Base-by-base conservation (phyloP, 2,329 filamentous ascomycete genomes). In the Pezicula radicicola region DNA sequence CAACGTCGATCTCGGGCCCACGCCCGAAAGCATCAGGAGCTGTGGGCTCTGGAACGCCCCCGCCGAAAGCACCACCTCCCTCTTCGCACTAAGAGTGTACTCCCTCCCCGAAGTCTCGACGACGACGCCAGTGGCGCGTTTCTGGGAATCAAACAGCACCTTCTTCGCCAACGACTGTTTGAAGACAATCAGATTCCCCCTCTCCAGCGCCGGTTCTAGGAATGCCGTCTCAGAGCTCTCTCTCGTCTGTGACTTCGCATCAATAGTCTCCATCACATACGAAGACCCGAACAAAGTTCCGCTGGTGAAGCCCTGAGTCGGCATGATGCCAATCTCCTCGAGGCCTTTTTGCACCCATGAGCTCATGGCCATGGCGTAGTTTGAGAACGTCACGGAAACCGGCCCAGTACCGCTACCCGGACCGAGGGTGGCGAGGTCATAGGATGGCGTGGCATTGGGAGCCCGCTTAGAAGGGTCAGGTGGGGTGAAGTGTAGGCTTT, bases 21-120 rank as follows among this genome's bases (percentile, higher is more conserved):
- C 67, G 15, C 76, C 76, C 44, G 71, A 75, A 0, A 78, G 70
- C 63, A 75, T 74, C 7, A 79, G 69, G 4, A 79, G 68, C 55
- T 79, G 75, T 0, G 75, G 75, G 3, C 74, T 72, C 61, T 77
- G 76, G 62, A 77, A 77, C 4, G 70, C 66, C 18, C 77, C 76
- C 1, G 72, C 75, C 0, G 72, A 68, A n/a, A 79, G 54, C 42
- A 79, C 76, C n/a, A 79, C 71, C 54, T 78, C 76, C 37, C 35
- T 48, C 7, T 33, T 35, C 8, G 49, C 49, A 16, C 28, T 51
- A 30, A 51, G n/a, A 36, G 33, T 36, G 8, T 10, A 12, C 16
- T 9, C 39, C 39, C 18, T 41, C 10, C 9, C 8, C 8, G 9
- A 10, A 10, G 39, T 18, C 16, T 18, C 9, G 7, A 18, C 16